Conservation (phyloP, 805 yeast genomes). For the Kodamaea leandrae region DNA sequence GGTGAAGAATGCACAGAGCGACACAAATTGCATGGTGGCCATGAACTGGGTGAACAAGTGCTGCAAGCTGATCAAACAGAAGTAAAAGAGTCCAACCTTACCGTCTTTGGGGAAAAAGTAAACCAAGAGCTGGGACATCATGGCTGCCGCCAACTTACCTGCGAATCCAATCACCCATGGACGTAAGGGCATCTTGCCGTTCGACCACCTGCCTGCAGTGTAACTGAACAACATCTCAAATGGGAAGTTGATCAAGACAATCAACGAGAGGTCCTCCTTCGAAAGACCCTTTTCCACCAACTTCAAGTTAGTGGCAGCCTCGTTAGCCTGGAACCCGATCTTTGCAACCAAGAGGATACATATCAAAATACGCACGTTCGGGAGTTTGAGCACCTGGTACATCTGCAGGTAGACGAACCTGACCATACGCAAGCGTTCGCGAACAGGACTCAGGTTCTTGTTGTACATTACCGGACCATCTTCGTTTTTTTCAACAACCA, state of each 20-base stretch:
- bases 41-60: conserved; percentile 86
- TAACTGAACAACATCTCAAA: conserved; percentile 94
- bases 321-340: conserved; percentile 93
- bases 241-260: conserved; percentile 93
- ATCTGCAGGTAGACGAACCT: conserved; percentile 60
- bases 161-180: conserved; percentile 91
- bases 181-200: conserved; percentile 67
- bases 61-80: conserved; percentile 71
- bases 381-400: conserved; percentile 64
- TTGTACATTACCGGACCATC: conserved; percentile 19
- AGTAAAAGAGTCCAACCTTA: conserved; percentile 51
- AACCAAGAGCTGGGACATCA: conserved; percentile 71
- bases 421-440: conserved; percentile 31
- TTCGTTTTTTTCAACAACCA: conserved; percentile 19
- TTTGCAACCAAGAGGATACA: conserved; percentile 76
- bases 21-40: conserved; percentile 93
- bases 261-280: conserved; percentile 88
- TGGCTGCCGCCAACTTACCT: conserved; percentile 77
- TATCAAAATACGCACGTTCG: conserved; percentile 72
- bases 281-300: conserved; percentile 87
- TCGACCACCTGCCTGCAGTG: conserved; percentile 93
- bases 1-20: conserved; percentile 92
- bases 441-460: conserved; percentile 13
- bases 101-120: conserved; percentile 62
- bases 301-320: conserved; percentile 91